Evolutionary conservation across 257 asterid genomes (phyloP), one percentile per base, ranked within the genome.

Genomic region (Knoxia roxburghii): DNA sequence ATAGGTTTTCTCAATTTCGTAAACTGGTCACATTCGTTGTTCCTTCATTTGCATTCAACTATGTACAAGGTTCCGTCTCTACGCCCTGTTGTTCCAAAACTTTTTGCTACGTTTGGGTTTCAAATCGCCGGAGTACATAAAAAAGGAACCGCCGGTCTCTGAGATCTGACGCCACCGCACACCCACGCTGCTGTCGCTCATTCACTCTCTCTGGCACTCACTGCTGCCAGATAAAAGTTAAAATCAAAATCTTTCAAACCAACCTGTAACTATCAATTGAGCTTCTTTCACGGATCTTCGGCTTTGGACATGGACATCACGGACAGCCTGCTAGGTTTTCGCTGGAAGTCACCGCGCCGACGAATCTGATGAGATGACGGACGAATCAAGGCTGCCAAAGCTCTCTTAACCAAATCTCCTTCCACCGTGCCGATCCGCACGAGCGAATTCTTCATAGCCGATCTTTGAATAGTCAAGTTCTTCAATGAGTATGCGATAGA

Each of bases 401-500:
- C 91, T 62, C 96, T 84, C 77, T 78, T 86, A 67, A 89, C 79
- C 78, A 89, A 53, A 76, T 89, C 96, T 0, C 96, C 96, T 76
- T 87, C 96, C 1, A 89, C 96, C 4, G 91, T 89, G 0, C 95
- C 93, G 65, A 87, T 86, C 66, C 95, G 77, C 45, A 90, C 97
- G 37, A 87, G 82, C n/a, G 97, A 86, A 75, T 87, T 90, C 77
- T 91, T 87, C 97, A 90, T 87, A 66, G 97, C 95, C 12, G 97
- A 90, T 77, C 97, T 80, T 79, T 92, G 86, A 79, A 86, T 85
- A 67, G 90, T 88, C 85, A 87, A 55, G 39, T 88, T 77, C 77
- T 81, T 83, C 20, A 92, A 83, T 23, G 91, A 76, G 78, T 88
- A 85, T 6, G 86, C 73, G 7, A 77, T 66, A n/a, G 88, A 72